Conservation (phyloP, 805 yeast genomes). For the Tanozyma kutaoensis region DNA sequence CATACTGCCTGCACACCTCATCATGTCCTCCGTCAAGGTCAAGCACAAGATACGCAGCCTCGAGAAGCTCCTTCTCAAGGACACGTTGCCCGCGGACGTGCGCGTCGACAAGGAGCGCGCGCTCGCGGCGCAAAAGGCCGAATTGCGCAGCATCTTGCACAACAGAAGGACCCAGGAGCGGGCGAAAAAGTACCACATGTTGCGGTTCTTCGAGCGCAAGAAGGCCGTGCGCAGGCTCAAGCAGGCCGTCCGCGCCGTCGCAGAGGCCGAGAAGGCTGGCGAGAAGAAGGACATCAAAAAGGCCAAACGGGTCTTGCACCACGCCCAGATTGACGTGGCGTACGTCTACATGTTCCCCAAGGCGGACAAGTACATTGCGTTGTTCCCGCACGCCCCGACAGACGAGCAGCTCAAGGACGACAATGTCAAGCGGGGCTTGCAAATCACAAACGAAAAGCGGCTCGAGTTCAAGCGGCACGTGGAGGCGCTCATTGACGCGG, state of each 20-base stretch:
- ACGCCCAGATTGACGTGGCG: slow-evolving; percentile 56
- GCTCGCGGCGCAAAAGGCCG: slow-evolving; percentile 46
- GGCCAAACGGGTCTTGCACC: slow-evolving; percentile 35
- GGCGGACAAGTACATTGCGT: slow-evolving; percentile 64
- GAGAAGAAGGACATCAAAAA: slow-evolving; percentile 25
- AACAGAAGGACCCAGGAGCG: slow-evolving; percentile 33
- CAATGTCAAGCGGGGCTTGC: slow-evolving; percentile 28
- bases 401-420: slow-evolving; percentile 9
- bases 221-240: slow-evolving; percentile 68
- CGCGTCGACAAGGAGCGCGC: slow-evolving; percentile 67
- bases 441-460: slow-evolving; percentile 29
- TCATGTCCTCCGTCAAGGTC: slow-evolving; percentile 38
- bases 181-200: slow-evolving; percentile 80
- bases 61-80: slow-evolving; percentile 53
- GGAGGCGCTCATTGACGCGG: slow-evolving; percentile 36
- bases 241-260: slow-evolving; percentile 26
- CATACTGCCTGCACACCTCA: no score
- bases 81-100: slow-evolving; percentile 48
- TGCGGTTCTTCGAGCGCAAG: slow-evolving; percentile 80
- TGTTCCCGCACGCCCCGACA: slow-evolving; percentile 41
- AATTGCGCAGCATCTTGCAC: slow-evolving; percentile 35
- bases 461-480: slow-evolving; percentile 34
- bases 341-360: slow-evolving; percentile 71
- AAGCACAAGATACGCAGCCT: slow-evolving; percentile 82
- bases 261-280: slow-evolving; percentile 11